These are phyloP conservation scores for Yamadazyma trypodendri DNA, from an alignment of 1,139 yeast species.

Conservation along the genomic window DNA sequence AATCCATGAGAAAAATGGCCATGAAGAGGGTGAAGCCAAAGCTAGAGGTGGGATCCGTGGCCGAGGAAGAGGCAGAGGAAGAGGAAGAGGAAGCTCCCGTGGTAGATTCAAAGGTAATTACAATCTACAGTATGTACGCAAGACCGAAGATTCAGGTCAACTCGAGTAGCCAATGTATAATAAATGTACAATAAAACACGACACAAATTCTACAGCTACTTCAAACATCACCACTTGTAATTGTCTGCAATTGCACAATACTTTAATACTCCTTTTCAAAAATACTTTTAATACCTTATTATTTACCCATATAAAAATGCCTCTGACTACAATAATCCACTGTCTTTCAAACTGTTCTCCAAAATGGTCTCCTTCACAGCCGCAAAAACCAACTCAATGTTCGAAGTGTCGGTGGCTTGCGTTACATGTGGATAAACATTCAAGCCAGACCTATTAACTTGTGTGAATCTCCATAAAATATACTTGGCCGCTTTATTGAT, in stretches of 20 bases:
- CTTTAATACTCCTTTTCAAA: too few relatives aligned
- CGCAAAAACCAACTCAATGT: slow-evolving; percentile 84
- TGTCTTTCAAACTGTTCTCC: slow-evolving; percentile 80
- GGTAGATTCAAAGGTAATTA: slow-evolving; percentile 1
- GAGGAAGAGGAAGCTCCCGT: slow-evolving; percentile 1
- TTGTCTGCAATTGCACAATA: too few relatives aligned
- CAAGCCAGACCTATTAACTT: slow-evolving; percentile 77
- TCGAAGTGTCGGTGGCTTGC: slow-evolving; percentile 91
- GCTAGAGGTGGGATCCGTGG: slow-evolving; percentile 14
- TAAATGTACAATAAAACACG: background rate
- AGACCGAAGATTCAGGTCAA: background rate
- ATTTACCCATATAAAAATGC: background rate
- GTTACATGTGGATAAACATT: slow-evolving; percentile 89
- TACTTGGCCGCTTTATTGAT: slow-evolving; percentile 93
- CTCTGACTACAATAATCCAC: slow-evolving; percentile 60
- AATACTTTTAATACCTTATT: background rate
- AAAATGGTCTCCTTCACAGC: slow-evolving; percentile 88
- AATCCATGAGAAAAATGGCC: slow-evolving; percentile 1
- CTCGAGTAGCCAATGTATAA: background rate
- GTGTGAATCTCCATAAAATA: slow-evolving; percentile 87
- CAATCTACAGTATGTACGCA: slow-evolving; percentile 27
- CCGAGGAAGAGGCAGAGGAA: slow-evolving; percentile 20
- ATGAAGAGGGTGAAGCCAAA: slow-evolving; percentile 8
- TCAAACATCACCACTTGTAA: too few relatives aligned
- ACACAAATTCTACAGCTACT: background rate